Conservation (phyloP, 208 protist genomes). For the Crithidia fasciculata region DNA sequence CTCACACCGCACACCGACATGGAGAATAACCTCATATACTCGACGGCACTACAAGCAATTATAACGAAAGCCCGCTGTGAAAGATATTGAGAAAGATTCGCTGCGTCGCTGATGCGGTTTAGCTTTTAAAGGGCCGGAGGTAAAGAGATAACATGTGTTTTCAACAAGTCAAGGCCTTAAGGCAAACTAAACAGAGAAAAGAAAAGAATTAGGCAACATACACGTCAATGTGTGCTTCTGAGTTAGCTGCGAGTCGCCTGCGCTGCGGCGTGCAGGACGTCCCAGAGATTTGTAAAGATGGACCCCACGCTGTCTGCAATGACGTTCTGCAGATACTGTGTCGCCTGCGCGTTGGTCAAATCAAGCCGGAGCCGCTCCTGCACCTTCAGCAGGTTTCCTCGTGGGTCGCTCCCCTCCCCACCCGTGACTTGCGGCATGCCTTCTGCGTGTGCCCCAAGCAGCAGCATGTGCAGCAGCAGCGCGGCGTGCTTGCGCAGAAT, state of each 20-base stretch:
- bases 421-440: constrained; percentile 75
- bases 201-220: too few species aligned
- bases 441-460: constrained; percentile 92
- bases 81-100: too few species aligned
- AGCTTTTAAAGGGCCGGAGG: too few species aligned
- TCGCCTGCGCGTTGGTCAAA: constrained; percentile 91
- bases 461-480: constrained; percentile 95
- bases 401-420: constrained; percentile 45
- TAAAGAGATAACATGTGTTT: too few species aligned
- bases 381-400: constrained; percentile 81
- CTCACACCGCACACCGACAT: too few species aligned
- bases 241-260: constrained; percentile 72
- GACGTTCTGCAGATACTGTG: constrained; percentile 92
- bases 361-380: constrained; percentile 95
- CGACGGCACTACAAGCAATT: too few species aligned
- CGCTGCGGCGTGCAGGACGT: constrained; percentile 87
- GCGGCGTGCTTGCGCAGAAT: constrained; percentile 94
- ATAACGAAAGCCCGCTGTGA: too few species aligned
- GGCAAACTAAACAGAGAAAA: too few species aligned
- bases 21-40: too few species aligned
- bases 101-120: too few species aligned
- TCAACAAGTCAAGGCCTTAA: too few species aligned
- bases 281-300: constrained; percentile 92
- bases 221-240: too few species aligned
- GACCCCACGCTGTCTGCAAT: constrained; percentile 95